Evolutionary conservation across 257 asterid species (phyloP).

Genomic region (Nicotiana undulata): DNA sequence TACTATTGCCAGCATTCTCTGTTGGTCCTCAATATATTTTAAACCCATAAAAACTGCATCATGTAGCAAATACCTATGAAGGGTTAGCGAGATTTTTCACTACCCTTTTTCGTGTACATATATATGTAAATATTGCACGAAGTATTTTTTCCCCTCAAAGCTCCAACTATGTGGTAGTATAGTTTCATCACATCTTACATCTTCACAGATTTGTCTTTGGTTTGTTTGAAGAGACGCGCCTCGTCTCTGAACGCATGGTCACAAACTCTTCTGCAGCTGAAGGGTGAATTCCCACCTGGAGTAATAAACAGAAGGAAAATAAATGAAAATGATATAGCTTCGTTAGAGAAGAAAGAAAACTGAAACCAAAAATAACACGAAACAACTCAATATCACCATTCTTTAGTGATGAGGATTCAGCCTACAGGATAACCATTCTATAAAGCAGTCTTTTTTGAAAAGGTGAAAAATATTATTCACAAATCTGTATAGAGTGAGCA

Average conservation of each 20-base stretch:
- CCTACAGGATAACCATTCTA: neutral
- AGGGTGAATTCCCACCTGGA: slow-evolving; percentile 92
- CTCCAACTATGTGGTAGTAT: neutral
- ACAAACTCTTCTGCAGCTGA: slow-evolving; percentile 98
- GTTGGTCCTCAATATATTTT: neutral
- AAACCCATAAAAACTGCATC: neutral
- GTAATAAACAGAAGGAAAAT: neutral
- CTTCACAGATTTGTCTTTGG: slow-evolving; percentile 51
- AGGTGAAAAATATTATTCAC: neutral
- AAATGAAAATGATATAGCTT: neutral
- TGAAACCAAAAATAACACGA: neutral
- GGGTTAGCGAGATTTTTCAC: neutral
- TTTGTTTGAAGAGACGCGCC: slow-evolving; percentile 53
- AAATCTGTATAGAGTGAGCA: neutral
- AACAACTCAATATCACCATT: neutral
- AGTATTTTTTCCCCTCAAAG: neutral
- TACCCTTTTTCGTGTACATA: neutral
- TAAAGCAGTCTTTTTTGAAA: neutral
- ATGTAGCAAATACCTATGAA: neutral
- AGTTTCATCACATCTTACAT: neutral
- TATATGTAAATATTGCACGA: neutral
- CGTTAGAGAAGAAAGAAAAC: neutral
- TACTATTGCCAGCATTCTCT: neutral
- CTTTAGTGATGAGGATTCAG: neutral
- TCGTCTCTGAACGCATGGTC: slow-evolving; percentile 69